These are phyloP conservation scores for Penicillium steckii DNA, from an alignment of 495 filamentous ascomycete genomes.

Conservation along the genomic window DNA sequence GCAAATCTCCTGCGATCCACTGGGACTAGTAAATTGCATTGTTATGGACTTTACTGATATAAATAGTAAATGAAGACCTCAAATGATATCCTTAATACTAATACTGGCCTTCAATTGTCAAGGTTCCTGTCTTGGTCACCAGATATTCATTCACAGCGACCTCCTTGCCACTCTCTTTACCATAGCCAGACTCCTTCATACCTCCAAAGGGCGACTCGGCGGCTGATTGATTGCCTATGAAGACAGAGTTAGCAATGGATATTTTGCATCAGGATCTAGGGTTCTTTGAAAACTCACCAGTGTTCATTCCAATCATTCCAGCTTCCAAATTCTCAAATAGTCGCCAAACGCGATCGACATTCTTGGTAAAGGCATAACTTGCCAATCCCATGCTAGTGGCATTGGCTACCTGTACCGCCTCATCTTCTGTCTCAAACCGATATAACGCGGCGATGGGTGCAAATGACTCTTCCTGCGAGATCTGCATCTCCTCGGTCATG, in stretches of 20 bases:
- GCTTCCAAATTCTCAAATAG: conserved; percentile 72
- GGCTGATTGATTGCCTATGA: conserved; percentile 57
- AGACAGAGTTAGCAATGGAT: background rate
- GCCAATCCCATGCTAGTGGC: conserved; percentile 69
- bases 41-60: too few relatives aligned
- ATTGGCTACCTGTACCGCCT: conserved; percentile 62
- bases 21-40: too few relatives aligned
- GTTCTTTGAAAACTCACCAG: conserved; percentile 36
- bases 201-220: conserved; percentile 75
- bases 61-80: background rate
- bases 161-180: conserved; percentile 74
- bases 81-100: conserved; percentile 7
- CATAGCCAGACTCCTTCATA: conserved; percentile 74
- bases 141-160: conserved; percentile 69
- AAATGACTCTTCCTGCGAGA: conserved; percentile 68
- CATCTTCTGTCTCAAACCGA: conserved; percentile 67
- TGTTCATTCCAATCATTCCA: conserved; percentile 74
- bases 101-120: conserved; percentile 62
- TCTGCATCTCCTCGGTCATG: conserved; percentile 61
- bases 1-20: too few relatives aligned
- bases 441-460: conserved; percentile 67
- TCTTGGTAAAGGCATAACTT: conserved; percentile 73
- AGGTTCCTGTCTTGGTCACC: conserved; percentile 68
- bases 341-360: conserved; percentile 69
- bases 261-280: background rate